Conservation (phyloP, 1,284 basidiomycete genomes). For the Afroboletus lepidellus region DNA sequence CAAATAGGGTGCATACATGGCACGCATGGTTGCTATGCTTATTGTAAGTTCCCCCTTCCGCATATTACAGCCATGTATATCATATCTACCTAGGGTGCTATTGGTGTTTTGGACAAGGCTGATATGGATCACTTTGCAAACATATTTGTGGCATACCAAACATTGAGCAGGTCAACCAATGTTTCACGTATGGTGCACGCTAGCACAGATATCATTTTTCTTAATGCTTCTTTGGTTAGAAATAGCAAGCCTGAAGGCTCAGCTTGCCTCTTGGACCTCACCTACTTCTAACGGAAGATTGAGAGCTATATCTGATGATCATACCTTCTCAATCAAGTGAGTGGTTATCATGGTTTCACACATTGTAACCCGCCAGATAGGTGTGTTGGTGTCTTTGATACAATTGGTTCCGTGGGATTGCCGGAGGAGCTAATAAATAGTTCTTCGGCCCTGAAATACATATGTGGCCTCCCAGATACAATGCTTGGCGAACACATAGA, state of each 20-base stretch:
- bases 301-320: conserved; percentile 45
- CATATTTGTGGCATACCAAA: conserved; percentile 61
- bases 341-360: conserved; percentile 16
- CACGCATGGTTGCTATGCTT: conserved; percentile 65
- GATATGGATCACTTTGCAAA: conserved; percentile 68
- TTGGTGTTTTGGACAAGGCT: conserved; percentile 61
- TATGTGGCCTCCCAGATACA: conserved; percentile 65
- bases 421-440: conserved; percentile 57
- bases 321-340: conserved; percentile 62
- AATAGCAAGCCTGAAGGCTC: conserved; percentile 39
- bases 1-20: conserved; percentile 63
- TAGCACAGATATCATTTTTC: conserved; percentile 39
- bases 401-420: conserved; percentile 65
- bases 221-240: conserved; percentile 38
- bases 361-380: conserved; percentile 40
- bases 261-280: conserved; percentile 54
- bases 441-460: conserved; percentile 38
- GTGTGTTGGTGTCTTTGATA: conserved; percentile 72
- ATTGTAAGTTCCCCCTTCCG: conserved; percentile 50
- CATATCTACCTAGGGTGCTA: conserved; percentile 62
- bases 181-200: too few species aligned
- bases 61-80: conserved; percentile 1
- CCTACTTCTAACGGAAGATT: conserved; percentile 48
- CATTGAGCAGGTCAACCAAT: conserved; percentile 54
- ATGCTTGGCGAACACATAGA: conserved; percentile 61